phyloP scores from a whole-genome alignment of 441 rosid species.

The Adansonia grandidieri region DNA sequence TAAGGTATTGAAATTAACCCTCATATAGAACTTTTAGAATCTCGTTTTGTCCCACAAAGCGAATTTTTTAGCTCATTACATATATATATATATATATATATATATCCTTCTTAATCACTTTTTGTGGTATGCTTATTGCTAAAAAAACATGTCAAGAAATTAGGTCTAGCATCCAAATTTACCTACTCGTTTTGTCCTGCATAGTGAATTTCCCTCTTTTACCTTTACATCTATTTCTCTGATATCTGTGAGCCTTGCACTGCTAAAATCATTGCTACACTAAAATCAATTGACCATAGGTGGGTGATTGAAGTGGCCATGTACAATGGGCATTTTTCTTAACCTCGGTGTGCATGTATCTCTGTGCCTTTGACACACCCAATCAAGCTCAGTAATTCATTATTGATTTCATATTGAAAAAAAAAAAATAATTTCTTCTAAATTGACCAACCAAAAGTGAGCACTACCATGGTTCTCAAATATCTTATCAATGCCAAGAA shows the following conservation, averaged over 20 bases:
- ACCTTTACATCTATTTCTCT: neutral
- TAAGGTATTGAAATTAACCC: neutral
- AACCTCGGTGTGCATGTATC: neutral
- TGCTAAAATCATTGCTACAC: neutral
- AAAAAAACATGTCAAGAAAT: neutral
- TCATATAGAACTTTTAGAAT: neutral
- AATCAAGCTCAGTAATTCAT: neutral
- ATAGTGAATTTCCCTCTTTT: neutral
- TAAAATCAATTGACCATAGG: neutral
- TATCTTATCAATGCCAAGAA: constrained; percentile 48
- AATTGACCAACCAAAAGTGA: constrained; percentile 22
- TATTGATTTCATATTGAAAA: neutral
- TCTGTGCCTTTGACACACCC: neutral
- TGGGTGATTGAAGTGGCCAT: neutral
- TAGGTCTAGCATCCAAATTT: neutral
- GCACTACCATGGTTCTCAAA: constrained; percentile 59
- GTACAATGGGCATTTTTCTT: neutral
- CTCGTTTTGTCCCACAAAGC: neutral
- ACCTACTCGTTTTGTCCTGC: neutral
- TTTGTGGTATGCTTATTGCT: neutral
- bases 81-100: neutral
- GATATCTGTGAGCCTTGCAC: neutral
- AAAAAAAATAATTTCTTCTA: neutral
- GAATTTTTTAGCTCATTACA: neutral
- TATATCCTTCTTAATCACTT: neutral